Conservation (phyloP, 257 asterid species). For the Plantago major region DNA sequence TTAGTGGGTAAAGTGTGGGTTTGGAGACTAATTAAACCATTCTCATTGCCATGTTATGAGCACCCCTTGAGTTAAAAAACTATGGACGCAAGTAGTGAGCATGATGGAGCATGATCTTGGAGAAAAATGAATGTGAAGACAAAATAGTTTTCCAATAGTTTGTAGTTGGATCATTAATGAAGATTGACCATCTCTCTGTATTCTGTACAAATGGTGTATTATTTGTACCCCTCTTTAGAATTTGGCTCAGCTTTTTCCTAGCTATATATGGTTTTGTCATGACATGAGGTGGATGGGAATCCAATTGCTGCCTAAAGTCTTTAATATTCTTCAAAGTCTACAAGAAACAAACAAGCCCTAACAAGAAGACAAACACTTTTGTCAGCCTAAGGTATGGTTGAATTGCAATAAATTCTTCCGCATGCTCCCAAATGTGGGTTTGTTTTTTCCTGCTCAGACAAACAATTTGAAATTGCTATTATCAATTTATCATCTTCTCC, state of each 20-base stretch:
- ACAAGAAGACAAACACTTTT: slow-evolving; percentile 50
- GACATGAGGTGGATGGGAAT: slow-evolving; percentile 15
- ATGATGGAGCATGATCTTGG: no score
- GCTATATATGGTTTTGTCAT: slow-evolving; percentile 16
- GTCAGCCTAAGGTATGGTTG: background rate
- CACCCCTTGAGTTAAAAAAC: no score
- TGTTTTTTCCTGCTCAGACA: slow-evolving; percentile 17
- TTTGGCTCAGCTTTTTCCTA: no score
- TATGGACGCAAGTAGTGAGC: background rate
- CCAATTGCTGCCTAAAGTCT: slow-evolving; percentile 26
- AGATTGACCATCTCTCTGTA: slow-evolving; percentile 8
- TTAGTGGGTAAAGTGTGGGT: no score
- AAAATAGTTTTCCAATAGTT: slow-evolving; percentile 12
- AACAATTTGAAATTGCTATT: slow-evolving; percentile 18
- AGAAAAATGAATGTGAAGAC: no score
- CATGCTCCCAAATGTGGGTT: slow-evolving; percentile 24
- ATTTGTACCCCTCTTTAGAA: slow-evolving; percentile 16
- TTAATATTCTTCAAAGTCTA: slow-evolving; percentile 31
- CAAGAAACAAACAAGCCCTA: slow-evolving; percentile 42
- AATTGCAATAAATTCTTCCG: slow-evolving; percentile 25
- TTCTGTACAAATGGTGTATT: slow-evolving; percentile 21
- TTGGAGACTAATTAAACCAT: no score
- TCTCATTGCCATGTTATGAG: no score
- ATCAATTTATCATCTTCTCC: slow-evolving; percentile 23
- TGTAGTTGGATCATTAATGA: slow-evolving; percentile 15